Evolutionary conservation across 106 monocot species (phyloP).

Genomic region (Narthecium ossifragum): DNA sequence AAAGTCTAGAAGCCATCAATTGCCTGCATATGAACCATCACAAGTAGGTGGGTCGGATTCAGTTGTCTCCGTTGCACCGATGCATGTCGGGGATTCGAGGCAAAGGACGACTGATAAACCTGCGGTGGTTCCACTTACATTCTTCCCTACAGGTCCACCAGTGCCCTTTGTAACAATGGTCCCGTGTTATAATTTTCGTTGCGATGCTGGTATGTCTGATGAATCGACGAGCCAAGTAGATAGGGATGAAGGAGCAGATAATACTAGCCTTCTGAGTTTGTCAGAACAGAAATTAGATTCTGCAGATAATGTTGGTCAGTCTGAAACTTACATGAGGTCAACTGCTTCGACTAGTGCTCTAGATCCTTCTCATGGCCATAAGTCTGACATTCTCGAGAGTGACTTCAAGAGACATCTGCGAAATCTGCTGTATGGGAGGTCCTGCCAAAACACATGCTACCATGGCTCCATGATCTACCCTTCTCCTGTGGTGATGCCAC

Average conservation of each 20-base stretch:
- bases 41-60: constrained; percentile 30
- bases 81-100: constrained; percentile 32
- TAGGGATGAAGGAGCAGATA: constrained; percentile 23
- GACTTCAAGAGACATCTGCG: constrained; percentile 63
- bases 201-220: constrained; percentile 34
- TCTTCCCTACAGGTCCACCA: constrained; percentile 65
- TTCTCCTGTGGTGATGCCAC: constrained; percentile 33
- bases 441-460: constrained; percentile 42
- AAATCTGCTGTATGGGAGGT: constrained; percentile 63
- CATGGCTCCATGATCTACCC: constrained; percentile 27
- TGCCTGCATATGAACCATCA: constrained; percentile 28
- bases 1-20: constrained; percentile 21
- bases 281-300: constrained; percentile 26
- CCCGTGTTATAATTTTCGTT: constrained; percentile 26
- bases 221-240: constrained; percentile 30
- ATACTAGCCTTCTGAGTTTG: constrained; percentile 8
- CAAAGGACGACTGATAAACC: constrained; percentile 38
- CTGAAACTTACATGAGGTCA: constrained; percentile 17
- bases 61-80: constrained; percentile 30
- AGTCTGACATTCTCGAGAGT: constrained; percentile 67
- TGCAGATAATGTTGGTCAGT: constrained; percentile 25
- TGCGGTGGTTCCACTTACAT: constrained; percentile 37
- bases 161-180: constrained; percentile 48
- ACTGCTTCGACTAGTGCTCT: constrained; percentile 13
- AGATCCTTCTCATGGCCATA: constrained; percentile 30